Percentiles rank a stretch among this genome's conserved stretches.
Conservation (phyloP, 768 basidiomycete species). For the Gautieria morchelliformis region DNA sequence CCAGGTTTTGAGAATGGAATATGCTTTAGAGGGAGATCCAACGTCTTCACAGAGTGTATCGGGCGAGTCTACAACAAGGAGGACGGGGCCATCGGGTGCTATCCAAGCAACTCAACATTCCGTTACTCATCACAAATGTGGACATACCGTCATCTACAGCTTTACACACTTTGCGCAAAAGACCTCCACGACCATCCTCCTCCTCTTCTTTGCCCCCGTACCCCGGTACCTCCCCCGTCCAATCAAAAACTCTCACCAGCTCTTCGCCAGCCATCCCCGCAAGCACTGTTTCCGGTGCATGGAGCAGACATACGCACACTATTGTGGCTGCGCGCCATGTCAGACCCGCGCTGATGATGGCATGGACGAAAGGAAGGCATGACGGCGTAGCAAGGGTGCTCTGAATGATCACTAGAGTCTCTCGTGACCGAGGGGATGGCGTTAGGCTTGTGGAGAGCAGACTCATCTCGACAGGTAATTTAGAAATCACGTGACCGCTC, state of each 20-base stretch:
- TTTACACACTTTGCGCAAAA: conserved; percentile 11
- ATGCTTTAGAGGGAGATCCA: conserved; percentile 42
- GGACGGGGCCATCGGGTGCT: conserved; percentile 40
- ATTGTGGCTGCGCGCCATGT: background rate
- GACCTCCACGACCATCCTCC: background rate
- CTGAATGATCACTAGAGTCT: background rate
- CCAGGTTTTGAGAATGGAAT: conserved; percentile 41
- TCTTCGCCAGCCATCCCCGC: conserved; percentile 11
- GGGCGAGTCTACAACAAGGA: conserved; percentile 62
- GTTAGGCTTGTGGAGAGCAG: background rate
- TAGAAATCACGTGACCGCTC: no score
- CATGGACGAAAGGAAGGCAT: background rate
- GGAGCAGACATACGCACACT: conserved; percentile 38
- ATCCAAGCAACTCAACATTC: background rate
- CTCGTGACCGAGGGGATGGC: background rate
- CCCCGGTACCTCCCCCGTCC: conserved; percentile 40
- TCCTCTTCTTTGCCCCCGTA: conserved; percentile 28
- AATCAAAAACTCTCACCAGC: conserved; percentile 35
- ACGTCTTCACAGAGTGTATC: conserved; percentile 56
- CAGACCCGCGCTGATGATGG: background rate
- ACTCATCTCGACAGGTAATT: no score
- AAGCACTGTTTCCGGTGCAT: conserved; percentile 40
- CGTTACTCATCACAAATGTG: conserved; percentile 4
- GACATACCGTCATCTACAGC: background rate
- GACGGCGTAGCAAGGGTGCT: background rate